Base-by-base conservation (phyloP, 495 filamentous ascomycete species). In the Neurospora pannonica region DNA sequence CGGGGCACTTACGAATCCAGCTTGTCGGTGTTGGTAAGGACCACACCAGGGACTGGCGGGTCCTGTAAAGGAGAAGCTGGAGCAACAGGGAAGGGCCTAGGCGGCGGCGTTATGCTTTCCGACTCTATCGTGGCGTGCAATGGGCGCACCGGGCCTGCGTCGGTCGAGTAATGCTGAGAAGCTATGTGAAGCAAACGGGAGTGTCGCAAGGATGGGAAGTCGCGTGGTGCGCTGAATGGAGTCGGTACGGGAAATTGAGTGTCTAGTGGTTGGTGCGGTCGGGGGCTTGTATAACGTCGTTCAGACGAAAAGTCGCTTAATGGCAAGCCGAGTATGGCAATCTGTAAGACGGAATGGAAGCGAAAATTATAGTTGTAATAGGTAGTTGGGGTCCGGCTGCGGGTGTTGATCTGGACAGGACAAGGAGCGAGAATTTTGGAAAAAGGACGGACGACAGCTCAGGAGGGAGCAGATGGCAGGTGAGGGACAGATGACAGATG, bases 1-100 rank as follows among this genome's bases (percentile, higher is more conserved):
- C 28, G 15, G 54, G 48, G 48, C 15, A 67, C 54, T 67, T 67
- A 67, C 54, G 54, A 80, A 71, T 81, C 80, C 80, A 81, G 75
- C 38, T 76, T 77, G 75, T 42, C 70, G 71, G 71, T 15, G 21
- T 71, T 5, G 39, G 8, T 67, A 77, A 76, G 77, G 79, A 79
- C 80, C 80, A 76, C 79, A 77, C 80, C 80, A 78, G 74, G 73
- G 72, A 36, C 76, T 78, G 80, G 80, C 80, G 79, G 80, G 80
- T 77, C 80, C 80, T 79, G 34, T 71, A 37, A 74, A 70, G 71
- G 34, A 72, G 67, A 74, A 72, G 54, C 54, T 67, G 54, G 54
- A 36, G 54, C 54, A 34, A 67, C 54, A 67, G 28, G 54, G 54
- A 67, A 67, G 54, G 54, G 54, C 54, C 54, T 67, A 67, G 54